Evolutionary conservation across 805 yeast species (phyloP).

Genomic region (Monosporozyma yasuniensis): DNA sequence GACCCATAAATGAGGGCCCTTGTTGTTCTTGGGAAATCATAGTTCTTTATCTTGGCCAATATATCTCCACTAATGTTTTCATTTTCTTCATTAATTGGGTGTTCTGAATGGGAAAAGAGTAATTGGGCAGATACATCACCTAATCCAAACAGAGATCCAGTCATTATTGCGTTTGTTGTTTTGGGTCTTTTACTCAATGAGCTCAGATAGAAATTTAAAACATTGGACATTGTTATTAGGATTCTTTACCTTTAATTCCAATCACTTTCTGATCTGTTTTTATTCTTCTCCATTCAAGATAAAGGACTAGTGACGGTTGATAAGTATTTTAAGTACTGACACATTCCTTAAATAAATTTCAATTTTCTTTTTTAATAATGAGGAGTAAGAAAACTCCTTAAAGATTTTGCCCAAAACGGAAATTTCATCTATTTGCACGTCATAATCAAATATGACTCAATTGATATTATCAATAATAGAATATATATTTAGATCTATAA

Average conservation of each 20-base stretch:
- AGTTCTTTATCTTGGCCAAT: constrained; percentile 15
- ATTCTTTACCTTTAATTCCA: too few relatives aligned
- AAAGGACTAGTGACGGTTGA: not conserved
- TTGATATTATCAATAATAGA: not conserved
- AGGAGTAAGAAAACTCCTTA: not conserved
- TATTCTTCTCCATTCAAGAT: not conserved
- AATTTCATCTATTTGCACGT: not conserved
- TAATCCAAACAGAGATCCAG: constrained; percentile 57
- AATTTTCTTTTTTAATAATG: not conserved
- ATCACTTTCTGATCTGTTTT: not conserved
- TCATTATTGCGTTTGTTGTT: constrained; percentile 44
- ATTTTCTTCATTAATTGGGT: not conserved
- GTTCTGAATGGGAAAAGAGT: constrained; percentile 30
- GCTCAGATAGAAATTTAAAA: constrained; percentile 14
- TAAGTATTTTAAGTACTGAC: not conserved
- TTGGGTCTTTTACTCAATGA: constrained; percentile 38
- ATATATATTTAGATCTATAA: not conserved
- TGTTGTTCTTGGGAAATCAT: constrained; percentile 47
- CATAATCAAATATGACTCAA: not conserved
- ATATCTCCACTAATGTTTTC: not conserved
- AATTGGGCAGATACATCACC: constrained; percentile 73
- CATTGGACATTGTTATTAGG: constrained; percentile 8
- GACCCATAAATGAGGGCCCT: constrained; percentile 69
- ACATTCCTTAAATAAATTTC: not conserved
- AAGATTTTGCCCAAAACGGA: not conserved